Evolutionary conservation across 768 basidiomycete genomes (phyloP).

Genomic region (Paxillus ammoniavirescens): DNA sequence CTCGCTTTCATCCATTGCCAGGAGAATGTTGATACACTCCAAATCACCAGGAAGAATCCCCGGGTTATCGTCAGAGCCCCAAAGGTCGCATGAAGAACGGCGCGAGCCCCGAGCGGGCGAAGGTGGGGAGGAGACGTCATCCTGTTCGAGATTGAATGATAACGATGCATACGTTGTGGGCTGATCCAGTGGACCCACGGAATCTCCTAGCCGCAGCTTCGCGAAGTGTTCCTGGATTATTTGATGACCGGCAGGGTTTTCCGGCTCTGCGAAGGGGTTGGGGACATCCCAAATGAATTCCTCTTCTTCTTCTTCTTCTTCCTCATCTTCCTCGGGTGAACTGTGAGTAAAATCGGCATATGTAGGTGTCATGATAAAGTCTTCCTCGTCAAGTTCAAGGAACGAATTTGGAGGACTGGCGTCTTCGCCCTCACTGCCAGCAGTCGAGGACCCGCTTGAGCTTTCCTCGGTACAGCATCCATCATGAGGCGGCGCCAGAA

Average conservation of each 20-base stretch:
- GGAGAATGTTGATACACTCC: constrained; percentile 1
- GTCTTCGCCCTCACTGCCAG: neutral
- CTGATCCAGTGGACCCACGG: constrained; percentile 2
- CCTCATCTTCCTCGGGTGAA: neutral
- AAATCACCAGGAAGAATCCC: neutral
- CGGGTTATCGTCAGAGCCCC: neutral
- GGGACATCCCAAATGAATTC: constrained; percentile 16
- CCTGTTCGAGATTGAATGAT: neutral
- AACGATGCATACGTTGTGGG: neutral
- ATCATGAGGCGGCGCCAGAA: neutral
- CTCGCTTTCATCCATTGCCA: neutral
- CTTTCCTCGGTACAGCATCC: neutral
- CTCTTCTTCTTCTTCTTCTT: neutral
- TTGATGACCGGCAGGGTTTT: neutral
- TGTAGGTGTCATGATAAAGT: neutral
- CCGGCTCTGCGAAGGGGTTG: constrained; percentile 12
- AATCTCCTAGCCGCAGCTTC: neutral
- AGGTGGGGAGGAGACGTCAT: neutral
- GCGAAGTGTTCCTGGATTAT: neutral
- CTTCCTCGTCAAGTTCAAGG: neutral
- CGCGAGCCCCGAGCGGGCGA: neutral
- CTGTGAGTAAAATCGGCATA: neutral
- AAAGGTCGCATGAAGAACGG: neutral
- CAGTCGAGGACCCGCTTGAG: neutral
- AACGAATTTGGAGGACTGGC: neutral